Percentiles rank a stretch among this genome's conserved stretches.
phyloP scores from a whole-genome alignment of 495 filamentous ascomycete species.

The Penicilliopsis zonata region DNA sequence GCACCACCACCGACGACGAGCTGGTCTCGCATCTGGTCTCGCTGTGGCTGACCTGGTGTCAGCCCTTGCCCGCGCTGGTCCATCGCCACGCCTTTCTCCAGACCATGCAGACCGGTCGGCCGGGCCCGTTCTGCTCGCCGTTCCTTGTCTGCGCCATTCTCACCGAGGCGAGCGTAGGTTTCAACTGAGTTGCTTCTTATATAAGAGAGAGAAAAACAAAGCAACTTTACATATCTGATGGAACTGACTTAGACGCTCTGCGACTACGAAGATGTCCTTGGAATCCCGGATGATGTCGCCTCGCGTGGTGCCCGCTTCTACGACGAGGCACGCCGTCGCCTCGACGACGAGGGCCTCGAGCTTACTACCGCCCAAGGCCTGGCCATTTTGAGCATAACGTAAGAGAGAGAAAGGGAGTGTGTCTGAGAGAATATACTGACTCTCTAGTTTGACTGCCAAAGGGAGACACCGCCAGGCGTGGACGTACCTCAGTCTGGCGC shows the following conservation, averaged over 20 bases:
- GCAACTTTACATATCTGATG: too few relatives aligned
- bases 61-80: conserved; percentile 27
- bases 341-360: conserved; percentile 5
- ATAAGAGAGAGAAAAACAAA: too few relatives aligned
- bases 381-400: conserved; percentile 5
- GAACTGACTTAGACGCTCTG: conserved; percentile 16
- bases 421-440: neutral
- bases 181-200: neutral
- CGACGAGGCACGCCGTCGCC: conserved; percentile 9
- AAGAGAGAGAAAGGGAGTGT: too few relatives aligned
- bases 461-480: conserved; percentile 10
- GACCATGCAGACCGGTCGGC: conserved; percentile 21
- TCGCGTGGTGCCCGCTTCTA: conserved; percentile 14
- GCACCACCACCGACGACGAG: conserved; percentile 28
- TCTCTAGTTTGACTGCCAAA: conserved; percentile 4
- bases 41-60: conserved; percentile 32
- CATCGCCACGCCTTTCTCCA: conserved; percentile 28
- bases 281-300: conserved; percentile 2
- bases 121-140: conserved; percentile 27
- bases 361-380: conserved; percentile 8
- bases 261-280: conserved; percentile 12
- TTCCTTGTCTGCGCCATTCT: conserved; percentile 37
- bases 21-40: conserved; percentile 37
- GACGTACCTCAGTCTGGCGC: conserved; percentile 4
- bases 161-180: conserved; percentile 20